phyloP scores from a whole-genome alignment of 2,329 filamentous ascomycete species.

The Curvularia sp. region DNA sequence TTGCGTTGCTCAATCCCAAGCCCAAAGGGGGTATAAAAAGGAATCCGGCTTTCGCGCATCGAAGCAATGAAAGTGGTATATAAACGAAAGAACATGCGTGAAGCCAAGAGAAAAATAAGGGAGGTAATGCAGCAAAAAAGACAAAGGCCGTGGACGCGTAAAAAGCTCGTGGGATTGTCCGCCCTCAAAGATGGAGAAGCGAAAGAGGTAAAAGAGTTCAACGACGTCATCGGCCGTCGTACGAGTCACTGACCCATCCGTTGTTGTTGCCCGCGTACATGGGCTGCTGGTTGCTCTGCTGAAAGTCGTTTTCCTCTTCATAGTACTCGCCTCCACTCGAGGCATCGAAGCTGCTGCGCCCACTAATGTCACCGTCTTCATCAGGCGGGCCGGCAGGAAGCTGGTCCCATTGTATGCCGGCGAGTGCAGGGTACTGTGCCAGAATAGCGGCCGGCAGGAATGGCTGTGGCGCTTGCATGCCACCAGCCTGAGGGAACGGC shows the following conservation, averaged over 20 bases:
- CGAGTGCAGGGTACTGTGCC: constrained; percentile 92
- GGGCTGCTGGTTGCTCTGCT: constrained; percentile 32
- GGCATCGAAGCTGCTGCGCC: constrained; percentile 77
- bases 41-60: constrained; percentile 16
- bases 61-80: constrained; percentile 30
- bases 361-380: constrained; percentile 70
- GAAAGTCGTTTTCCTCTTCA: constrained; percentile 69
- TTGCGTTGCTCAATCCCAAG: constrained; percentile 13
- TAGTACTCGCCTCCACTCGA: constrained; percentile 74
- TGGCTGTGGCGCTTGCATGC: constrained; percentile 39
- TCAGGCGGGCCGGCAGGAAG: constrained; percentile 69
- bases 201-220: neutral
- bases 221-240: constrained; percentile 19
- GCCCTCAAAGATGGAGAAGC: neutral
- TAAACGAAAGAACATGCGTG: constrained; percentile 10
- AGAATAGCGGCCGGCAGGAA: constrained; percentile 84
- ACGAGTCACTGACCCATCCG: constrained; percentile 48
- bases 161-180: neutral
- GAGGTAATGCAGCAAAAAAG: neutral
- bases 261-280: constrained; percentile 39
- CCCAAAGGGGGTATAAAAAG: constrained; percentile 19
- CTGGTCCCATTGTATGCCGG: constrained; percentile 83
- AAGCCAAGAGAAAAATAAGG: constrained; percentile 4
- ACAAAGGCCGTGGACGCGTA: constrained; percentile 18
- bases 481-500: constrained; percentile 33